These are phyloP conservation scores for Kentomonas sorsogonicus DNA, from an alignment of 208 protist species.

Conservation along the genomic window DNA sequence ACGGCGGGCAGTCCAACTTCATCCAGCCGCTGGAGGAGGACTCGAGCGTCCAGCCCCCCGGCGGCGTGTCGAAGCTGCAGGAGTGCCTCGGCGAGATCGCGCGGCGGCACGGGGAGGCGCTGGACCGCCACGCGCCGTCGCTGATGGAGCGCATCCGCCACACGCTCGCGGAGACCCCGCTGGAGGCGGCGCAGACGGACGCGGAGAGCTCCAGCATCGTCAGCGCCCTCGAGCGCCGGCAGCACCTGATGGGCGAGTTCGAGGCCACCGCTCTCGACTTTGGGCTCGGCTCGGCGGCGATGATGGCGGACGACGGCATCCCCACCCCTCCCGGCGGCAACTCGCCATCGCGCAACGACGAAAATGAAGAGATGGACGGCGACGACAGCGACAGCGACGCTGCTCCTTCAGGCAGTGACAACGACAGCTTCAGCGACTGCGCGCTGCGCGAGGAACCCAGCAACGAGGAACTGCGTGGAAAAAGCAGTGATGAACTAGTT, in stretches of 20 bases:
- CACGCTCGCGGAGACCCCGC: slow-evolving; percentile 49
- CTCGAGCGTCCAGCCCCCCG: slow-evolving; percentile 23
- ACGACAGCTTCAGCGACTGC: too few species aligned
- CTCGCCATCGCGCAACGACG: too few species aligned
- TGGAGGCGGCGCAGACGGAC: slow-evolving; percentile 57
- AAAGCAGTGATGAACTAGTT: too few species aligned
- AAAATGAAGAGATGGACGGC: too few species aligned
- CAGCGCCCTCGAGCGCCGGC: slow-evolving; percentile 54
- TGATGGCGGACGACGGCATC: too few species aligned
- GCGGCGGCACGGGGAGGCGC: slow-evolving; percentile 20
- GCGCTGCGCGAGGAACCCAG: too few species aligned
- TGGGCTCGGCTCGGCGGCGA: slow-evolving; percentile 33
- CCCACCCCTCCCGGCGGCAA: too few species aligned
- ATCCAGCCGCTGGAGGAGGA: slow-evolving; percentile 19
- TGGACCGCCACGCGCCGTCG: slow-evolving; percentile 21
- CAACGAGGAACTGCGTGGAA: too few species aligned
- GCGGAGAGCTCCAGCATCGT: slow-evolving; percentile 58
- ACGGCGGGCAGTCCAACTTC: slow-evolving; percentile 13
- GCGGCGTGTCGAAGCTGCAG: too few species aligned
- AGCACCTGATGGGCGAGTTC: slow-evolving; percentile 3
- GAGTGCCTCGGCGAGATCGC: slow-evolving; percentile 19
- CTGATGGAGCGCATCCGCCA: slow-evolving; percentile 28
- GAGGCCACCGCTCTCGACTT: slow-evolving; percentile 38
- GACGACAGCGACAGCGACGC: too few species aligned
- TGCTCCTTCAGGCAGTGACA: too few species aligned